Percentiles rank a stretch among this genome's conserved stretches.
phyloP scores from a whole-genome alignment of 345 rosid genomes.

The Rhizophora apiculata region DNA sequence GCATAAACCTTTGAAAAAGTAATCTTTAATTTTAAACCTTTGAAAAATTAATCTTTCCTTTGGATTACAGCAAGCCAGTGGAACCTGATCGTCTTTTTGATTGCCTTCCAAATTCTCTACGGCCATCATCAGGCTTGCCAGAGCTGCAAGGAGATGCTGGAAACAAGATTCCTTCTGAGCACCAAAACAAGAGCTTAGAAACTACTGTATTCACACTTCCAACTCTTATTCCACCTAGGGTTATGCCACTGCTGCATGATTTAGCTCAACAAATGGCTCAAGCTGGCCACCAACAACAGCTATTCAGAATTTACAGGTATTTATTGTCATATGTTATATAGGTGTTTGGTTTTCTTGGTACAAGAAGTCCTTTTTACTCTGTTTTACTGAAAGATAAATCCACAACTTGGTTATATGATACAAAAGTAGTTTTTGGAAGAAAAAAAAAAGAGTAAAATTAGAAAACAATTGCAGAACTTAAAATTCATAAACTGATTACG shows the following conservation, averaged over 20 bases:
- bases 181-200: constrained; percentile 49
- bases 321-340: no score
- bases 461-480: no score
- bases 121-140: constrained; percentile 55
- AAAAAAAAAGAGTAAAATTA: no score
- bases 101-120: constrained; percentile 72
- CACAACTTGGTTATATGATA: no score
- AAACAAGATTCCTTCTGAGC: constrained; percentile 47
- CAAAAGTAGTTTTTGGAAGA: no score
- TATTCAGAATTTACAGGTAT: constrained; percentile 71
- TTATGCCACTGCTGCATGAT: constrained; percentile 78
- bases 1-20: neutral
- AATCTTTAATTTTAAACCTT: neutral
- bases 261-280: constrained; percentile 78
- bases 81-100: constrained; percentile 86
- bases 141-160: constrained; percentile 38
- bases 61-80: constrained; percentile 75
- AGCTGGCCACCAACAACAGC: constrained; percentile 92
- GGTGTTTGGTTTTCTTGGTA: no score
- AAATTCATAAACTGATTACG: no score
- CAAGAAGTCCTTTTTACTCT: no score
- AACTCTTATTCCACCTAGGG: constrained; percentile 79
- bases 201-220: constrained; percentile 64
- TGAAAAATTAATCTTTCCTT: constrained; percentile 9
- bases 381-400: no score